Evolutionary conservation across 208 protist species (phyloP), one percentile per base, ranked within the genome.

Genomic region (Tritrichomonas foetus): DNA sequence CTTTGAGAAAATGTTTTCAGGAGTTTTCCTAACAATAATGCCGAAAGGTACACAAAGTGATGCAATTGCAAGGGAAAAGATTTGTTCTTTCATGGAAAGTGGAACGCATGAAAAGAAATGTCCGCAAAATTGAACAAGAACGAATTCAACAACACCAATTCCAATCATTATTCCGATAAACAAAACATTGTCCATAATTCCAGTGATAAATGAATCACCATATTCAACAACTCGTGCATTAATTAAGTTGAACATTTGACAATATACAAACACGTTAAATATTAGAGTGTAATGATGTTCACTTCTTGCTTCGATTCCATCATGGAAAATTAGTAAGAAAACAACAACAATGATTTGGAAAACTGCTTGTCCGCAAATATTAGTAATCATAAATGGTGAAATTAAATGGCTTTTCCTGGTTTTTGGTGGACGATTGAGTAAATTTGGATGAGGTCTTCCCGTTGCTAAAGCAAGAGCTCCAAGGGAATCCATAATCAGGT

Each of bases 271-370:
- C 3, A 95, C 57, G n/a, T 95, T 95, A 69, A 95, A 95, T 0
- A 95, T 64, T 11, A 95, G 22, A 33, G 89, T 94, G n/a, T 93
- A 94, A 44, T 75, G 93, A 25, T 94, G 89, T 44, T 47, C 49
- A 14, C 27, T 57, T 47, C 36, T 72, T 5, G 9, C 47, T 93
- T 93, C 89, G 30, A 93, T 64, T 3, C 8, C 8, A 22, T 36
- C 47, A 16, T 89, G 41, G 30, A 78, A 97, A 74, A 93, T 97
- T 36, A 27, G 95, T 14, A 36, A 98, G 94, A 1, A 95, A 3
- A 39, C 14, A 16, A 72, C 95, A 22, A 96, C 69, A 8, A 53
- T 94, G 9, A 93, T 44, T 33, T 93, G 89, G 41, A 53, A 93
- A 14, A 93, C 0, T 0, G 25, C 14, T 16, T 69, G 50, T 5